Evolutionary conservation across 495 filamentous ascomycete genomes (phyloP), one percentile per base, ranked within the genome.

Genomic region (Annulohypoxylon bovei): DNA sequence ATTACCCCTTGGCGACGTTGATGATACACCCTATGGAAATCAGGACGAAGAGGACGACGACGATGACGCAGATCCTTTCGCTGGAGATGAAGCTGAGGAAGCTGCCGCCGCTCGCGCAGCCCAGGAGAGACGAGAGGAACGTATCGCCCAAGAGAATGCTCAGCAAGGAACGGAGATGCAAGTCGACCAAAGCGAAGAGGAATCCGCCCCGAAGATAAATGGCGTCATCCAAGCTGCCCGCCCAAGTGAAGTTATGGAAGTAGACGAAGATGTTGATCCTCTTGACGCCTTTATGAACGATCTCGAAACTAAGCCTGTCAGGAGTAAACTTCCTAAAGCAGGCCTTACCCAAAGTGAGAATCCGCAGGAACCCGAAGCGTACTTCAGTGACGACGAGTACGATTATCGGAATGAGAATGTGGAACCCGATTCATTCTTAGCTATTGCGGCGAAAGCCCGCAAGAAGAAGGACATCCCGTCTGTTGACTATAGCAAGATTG

Each of bases 381-480:
- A 97, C 66, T 95, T 96, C 74, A 88, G 86, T 40, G 93, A 95
- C 61, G 89, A 96, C 40, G 92, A 95, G 50, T 89, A 88, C 30
- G 89, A 91, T 56, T 86, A 92, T 62, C 89, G 90, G 23, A 89
- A 92, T 2, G 85, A 93, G 14, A 91, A 91, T 42, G 89, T 92
- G 73, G 88, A 93, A 18, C 91, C 96, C 57, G 90, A 95, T 74
- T 78, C 81, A 6, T 92, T 97, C 70, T 86, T 97, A 23, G 91
- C 93, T 37, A 91, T 96, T 81, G 90, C 93, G 14, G 92, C 86
- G 46, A 98, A 97, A 76, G 73, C 75, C 20, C 92, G 92, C 76
- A 99, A 97, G 85, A 98, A 97, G 84, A 97, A 97, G 77, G 95
- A 99, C 67, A 89, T 98, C 11, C 94, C 95, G 6, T 84, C 83